These are phyloP conservation scores for Gyrodon lividus DNA, from an alignment of 768 basidiomycete genomes.

Conservation along the genomic window DNA sequence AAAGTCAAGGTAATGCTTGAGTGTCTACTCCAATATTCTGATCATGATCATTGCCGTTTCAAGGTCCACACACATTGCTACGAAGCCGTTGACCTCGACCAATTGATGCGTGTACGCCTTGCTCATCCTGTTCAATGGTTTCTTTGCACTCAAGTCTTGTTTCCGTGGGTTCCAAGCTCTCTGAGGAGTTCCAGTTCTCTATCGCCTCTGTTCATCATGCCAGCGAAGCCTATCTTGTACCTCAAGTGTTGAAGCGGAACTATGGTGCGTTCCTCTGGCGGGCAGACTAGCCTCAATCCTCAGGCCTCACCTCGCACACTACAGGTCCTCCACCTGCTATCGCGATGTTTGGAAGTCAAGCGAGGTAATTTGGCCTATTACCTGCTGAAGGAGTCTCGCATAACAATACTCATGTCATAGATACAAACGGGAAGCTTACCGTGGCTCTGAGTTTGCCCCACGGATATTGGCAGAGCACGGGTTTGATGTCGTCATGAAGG, in stretches of 20 bases:
- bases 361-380: conserved; percentile 15
- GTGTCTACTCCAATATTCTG: conserved; percentile 42
- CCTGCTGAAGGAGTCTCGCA: not conserved
- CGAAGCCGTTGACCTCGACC: conserved; percentile 60
- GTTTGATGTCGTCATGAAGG: conserved; percentile 57
- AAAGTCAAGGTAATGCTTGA: conserved; percentile 60
- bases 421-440: conserved; percentile 55
- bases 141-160: not conserved
- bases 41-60: not conserved
- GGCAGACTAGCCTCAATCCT: not conserved
- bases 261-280: conserved; percentile 29
- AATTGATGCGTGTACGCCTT: conserved; percentile 52
- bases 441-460: conserved; percentile 58
- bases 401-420: conserved; percentile 22
- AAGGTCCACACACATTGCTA: conserved; percentile 36
- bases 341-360: conserved; percentile 75
- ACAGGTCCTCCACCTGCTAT: conserved; percentile 57
- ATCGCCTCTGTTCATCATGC: conserved; percentile 80
- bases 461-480: conserved; percentile 52
- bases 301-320: conserved; percentile 2
- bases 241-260: conserved; percentile 68
- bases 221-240: conserved; percentile 81
- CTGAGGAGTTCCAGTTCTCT: conserved; percentile 82
- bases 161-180: conserved; percentile 45
- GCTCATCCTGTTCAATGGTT: not conserved